Evolutionary conservation across 129 eudicot species (phyloP).

Genomic region (Smallanthus sonchifolius): DNA sequence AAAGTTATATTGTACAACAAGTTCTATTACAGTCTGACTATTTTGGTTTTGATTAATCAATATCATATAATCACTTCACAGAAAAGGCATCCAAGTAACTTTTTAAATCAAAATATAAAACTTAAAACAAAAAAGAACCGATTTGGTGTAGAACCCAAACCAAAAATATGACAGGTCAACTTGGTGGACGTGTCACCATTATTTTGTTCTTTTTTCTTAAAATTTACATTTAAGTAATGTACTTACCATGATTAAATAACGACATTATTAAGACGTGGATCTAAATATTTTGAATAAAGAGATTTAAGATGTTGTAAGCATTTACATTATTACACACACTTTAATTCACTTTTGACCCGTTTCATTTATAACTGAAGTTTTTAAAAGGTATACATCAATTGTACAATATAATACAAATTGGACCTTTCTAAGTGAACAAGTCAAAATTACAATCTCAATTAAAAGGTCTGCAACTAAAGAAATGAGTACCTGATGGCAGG

Average conservation of each 20-base stretch:
- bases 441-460: not conserved
- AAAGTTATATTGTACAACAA: not conserved
- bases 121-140: not conserved
- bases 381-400: not conserved
- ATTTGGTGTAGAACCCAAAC: not conserved
- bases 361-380: not conserved
- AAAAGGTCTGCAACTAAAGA: not conserved
- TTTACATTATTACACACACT: not conserved
- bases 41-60: not conserved
- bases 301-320: not conserved
- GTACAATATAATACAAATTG: not conserved
- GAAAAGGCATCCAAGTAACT: not conserved
- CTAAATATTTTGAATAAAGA: not conserved
- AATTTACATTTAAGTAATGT: not conserved
- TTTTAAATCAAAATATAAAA: not conserved
- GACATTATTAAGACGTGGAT: not conserved
- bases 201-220: not conserved
- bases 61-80: not conserved
- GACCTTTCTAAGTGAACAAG: not conserved
- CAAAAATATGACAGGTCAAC: not conserved
- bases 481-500: slow-evolving; percentile 74
- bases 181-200: not conserved
- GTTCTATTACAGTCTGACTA: not conserved
- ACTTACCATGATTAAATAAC: not conserved
- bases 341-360: not conserved